These are phyloP conservation scores for Vanrija pseudolonga DNA, from an alignment of 1,284 basidiomycete species.

Conservation along the genomic window DNA sequence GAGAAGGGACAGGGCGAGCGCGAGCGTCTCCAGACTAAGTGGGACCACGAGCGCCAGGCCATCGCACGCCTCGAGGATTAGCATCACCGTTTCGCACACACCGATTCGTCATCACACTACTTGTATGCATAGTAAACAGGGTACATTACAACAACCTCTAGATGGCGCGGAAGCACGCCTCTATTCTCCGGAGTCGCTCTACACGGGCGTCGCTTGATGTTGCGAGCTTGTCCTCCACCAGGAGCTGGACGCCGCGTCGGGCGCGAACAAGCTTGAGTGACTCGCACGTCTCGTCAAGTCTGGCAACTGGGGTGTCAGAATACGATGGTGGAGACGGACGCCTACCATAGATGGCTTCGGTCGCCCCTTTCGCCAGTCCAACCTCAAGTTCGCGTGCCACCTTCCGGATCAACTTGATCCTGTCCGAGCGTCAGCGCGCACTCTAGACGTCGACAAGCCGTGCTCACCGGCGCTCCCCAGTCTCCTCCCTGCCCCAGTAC, in stretches of 20 bases:
- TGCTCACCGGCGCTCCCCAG: slow-evolving; percentile 11
- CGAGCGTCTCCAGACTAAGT: slow-evolving; percentile 5
- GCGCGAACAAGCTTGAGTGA: slow-evolving; percentile 17
- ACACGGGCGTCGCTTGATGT: slow-evolving; percentile 5
- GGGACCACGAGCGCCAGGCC: slow-evolving; percentile 11
- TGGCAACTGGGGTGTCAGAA: slow-evolving; percentile 2
- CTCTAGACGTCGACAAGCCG: too few species aligned
- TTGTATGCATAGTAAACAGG: slow-evolving; percentile 15
- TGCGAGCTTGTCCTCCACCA: slow-evolving; percentile 1
- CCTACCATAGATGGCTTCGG: slow-evolving; percentile 7
- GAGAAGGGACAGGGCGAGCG: slow-evolving; percentile 11
- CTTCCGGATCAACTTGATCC: slow-evolving; percentile 1
- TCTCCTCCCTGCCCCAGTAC: slow-evolving; percentile 14
- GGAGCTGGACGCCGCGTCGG: slow-evolving; percentile 10
- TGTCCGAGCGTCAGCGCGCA: not conserved
- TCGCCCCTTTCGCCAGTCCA: slow-evolving; percentile 8
- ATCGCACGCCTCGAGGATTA: slow-evolving; percentile 12
- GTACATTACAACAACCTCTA: not conserved
- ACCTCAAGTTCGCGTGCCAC: slow-evolving; percentile 14
- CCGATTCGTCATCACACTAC: not conserved
- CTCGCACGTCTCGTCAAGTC: slow-evolving; percentile 4
- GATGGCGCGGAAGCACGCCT: slow-evolving; percentile 9
- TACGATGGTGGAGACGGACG: too few species aligned
- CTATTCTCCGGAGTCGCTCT: slow-evolving; percentile 4
- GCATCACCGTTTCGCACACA: not conserved